Evolutionary conservation across 352 stramenopile genomes (phyloP).

Genomic region (Globisporangium emineosum): DNA sequence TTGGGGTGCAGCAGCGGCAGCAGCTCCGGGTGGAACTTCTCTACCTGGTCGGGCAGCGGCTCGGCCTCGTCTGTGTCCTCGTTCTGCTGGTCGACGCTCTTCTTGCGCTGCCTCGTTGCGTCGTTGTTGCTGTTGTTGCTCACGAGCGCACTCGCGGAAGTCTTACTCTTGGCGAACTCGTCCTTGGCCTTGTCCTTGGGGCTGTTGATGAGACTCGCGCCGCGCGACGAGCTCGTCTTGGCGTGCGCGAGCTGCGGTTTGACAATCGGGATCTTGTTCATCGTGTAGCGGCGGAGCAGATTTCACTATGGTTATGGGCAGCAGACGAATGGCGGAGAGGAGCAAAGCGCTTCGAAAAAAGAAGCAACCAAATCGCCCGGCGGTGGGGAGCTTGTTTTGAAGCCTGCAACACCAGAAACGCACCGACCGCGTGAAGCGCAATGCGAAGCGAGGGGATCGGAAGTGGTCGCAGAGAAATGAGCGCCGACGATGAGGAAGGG

Average conservation of each 20-base stretch:
- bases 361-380: too few relatives aligned
- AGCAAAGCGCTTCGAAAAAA: background rate
- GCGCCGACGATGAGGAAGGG: background rate
- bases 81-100: constrained; percentile 17
- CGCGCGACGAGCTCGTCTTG: constrained; percentile 31
- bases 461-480: background rate
- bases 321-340: background rate
- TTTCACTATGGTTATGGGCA: background rate
- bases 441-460: background rate
- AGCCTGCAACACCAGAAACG: constrained; percentile 10
- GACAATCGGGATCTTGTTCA: constrained; percentile 32
- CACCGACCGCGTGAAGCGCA: background rate
- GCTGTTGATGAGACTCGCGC: constrained; percentile 11
- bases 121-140: background rate
- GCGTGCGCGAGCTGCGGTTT: constrained; percentile 24
- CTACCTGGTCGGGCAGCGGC: constrained; percentile 44
- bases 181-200: constrained; percentile 1
- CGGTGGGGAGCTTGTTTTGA: too few relatives aligned
- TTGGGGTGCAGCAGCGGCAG: constrained; percentile 50
- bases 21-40: constrained; percentile 47
- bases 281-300: constrained; percentile 6
- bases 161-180: background rate
- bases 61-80: constrained; percentile 13
- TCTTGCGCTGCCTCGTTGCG: constrained; percentile 10
- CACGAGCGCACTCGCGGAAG: background rate